Percentiles rank a stretch among this genome's conserved stretches.
These are phyloP conservation scores for Daldinia loculata DNA, from an alignment of 495 filamentous ascomycete species.

Conservation along the genomic window DNA sequence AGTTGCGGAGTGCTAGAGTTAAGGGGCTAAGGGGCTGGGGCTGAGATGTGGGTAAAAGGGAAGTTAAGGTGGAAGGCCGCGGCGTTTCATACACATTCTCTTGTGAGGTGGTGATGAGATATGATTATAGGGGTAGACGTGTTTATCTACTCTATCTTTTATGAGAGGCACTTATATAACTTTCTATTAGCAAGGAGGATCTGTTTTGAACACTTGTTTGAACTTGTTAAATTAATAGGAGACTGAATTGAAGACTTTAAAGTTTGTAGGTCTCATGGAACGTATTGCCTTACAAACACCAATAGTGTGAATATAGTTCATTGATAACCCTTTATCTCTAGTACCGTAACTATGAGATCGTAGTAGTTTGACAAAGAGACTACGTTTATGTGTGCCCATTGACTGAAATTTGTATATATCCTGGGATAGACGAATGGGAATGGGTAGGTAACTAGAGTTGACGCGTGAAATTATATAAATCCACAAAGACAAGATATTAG, in stretches of 20 bases:
- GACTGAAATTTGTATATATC: background rate
- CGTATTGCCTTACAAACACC: background rate
- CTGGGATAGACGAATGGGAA: background rate
- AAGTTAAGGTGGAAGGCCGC: background rate
- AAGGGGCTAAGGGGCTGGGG: background rate
- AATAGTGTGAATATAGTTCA: background rate
- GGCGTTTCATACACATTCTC: background rate
- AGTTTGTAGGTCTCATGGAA: background rate
- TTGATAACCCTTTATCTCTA: background rate
- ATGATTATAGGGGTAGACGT: background rate
- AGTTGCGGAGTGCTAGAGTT: background rate
- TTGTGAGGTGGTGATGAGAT: background rate
- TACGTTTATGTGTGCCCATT: background rate
- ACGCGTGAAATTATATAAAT: slow-evolving; percentile 1
- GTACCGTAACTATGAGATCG: background rate
- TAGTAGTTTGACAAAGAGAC: background rate
- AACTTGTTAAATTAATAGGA: background rate
- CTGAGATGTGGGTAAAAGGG: background rate
- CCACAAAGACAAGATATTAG: background rate
- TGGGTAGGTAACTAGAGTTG: background rate
- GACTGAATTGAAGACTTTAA: background rate
- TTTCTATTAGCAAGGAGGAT: background rate
- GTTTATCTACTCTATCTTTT: background rate
- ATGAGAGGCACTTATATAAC: background rate
- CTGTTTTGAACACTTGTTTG: background rate